Percentiles rank a stretch among this genome's conserved stretches.
These are phyloP conservation scores for Gossypium gossypioides DNA, from an alignment of 441 rosid genomes.

Conservation along the genomic window DNA sequence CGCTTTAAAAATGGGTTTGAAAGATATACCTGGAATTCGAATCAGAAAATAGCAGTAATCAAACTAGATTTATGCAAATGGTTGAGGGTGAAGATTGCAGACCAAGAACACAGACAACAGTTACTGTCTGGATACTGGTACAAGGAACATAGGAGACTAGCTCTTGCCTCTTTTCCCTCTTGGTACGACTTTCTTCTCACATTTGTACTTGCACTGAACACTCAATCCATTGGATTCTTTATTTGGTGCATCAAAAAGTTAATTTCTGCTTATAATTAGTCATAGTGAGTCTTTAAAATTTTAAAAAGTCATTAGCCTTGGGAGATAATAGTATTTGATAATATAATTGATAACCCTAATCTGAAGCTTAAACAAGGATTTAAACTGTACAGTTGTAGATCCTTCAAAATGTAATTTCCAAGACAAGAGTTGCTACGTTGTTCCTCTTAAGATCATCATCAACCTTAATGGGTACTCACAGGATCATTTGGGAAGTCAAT, in stretches of 20 bases:
- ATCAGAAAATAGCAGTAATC: conserved; percentile 34
- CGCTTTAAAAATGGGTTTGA: conserved; percentile 82
- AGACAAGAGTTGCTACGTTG: background rate
- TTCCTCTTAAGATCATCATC: background rate
- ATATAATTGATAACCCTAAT: background rate
- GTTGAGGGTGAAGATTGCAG: background rate
- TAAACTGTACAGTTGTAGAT: background rate
- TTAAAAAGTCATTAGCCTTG: background rate
- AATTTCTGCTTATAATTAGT: background rate
- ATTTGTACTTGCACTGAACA: background rate
- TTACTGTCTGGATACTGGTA: background rate
- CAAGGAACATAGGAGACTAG: background rate
- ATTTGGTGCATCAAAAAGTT: background rate
- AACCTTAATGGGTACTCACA: no score
- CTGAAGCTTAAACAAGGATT: background rate
- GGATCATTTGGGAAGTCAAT: no score
- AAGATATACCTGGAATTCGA: conserved; percentile 71
- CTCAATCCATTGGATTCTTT: background rate
- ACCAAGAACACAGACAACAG: background rate
- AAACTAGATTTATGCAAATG: background rate
- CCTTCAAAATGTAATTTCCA: no score
- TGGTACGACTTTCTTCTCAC: background rate
- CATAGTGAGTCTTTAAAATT: no score
- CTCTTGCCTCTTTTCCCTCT: background rate
- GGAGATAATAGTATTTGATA: background rate